phyloP scores from a whole-genome alignment of 495 filamentous ascomycete species.

The Rhizodiscina lignyota region DNA sequence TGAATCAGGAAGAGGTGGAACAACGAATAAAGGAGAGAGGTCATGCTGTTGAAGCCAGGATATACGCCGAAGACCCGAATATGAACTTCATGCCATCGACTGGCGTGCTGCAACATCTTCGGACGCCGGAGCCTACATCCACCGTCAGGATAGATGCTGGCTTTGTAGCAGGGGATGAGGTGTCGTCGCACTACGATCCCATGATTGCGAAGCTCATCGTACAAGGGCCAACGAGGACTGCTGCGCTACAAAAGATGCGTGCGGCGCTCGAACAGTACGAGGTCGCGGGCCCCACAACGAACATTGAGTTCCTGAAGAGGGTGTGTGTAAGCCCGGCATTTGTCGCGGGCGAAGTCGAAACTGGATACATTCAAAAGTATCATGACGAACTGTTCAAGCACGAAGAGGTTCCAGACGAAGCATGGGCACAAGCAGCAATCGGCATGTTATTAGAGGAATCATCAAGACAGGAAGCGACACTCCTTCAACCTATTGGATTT shows the following conservation, averaged over 20 bases:
- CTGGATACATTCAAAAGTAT: conserved; percentile 87
- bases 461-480: conserved; percentile 2
- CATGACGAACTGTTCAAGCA: conserved; percentile 36
- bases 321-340: conserved; percentile 69
- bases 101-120: conserved; percentile 69
- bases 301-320: conserved; percentile 89
- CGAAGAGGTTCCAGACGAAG: conserved; percentile 10
- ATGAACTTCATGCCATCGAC: conserved; percentile 86
- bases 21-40: conserved; percentile 56
- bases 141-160: conserved; percentile 84
- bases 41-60: conserved; percentile 84
- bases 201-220: conserved; percentile 99
- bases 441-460: conserved; percentile 39
- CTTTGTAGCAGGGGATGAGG: conserved; percentile 77
- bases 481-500: conserved; percentile 30
- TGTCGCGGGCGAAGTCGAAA: conserved; percentile 78
- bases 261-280: conserved; percentile 81
- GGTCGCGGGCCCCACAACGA: conserved; percentile 80
- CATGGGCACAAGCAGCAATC: conserved; percentile 67
- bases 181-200: conserved; percentile 92
- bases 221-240: conserved; percentile 57
- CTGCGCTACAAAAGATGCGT: conserved; percentile 67
- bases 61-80: conserved; percentile 90
- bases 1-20: conserved; percentile 72
- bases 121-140: conserved; percentile 47